Evolutionary conservation across 805 yeast species (phyloP).

Genomic region (Naumovozyma castellii): DNA sequence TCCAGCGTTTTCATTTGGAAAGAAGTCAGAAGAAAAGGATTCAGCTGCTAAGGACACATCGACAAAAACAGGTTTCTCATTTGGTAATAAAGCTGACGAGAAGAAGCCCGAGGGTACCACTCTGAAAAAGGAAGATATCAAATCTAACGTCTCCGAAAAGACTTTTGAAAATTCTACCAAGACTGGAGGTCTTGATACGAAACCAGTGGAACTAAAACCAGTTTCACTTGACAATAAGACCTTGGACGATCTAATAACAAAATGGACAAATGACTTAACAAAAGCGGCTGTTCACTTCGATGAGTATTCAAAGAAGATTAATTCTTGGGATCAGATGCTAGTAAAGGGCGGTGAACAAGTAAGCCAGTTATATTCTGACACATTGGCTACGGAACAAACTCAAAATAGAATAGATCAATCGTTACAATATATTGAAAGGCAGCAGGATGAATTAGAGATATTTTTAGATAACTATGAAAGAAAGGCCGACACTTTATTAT

Average conservation of each 20-base stretch:
- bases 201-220: constrained; percentile 54
- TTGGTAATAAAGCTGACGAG: constrained; percentile 18
- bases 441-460: constrained; percentile 82
- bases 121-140: constrained; percentile 1
- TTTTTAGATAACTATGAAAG: constrained; percentile 72
- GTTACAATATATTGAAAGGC: constrained; percentile 74
- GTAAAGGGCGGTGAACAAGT: constrained; percentile 83
- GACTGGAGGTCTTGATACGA: constrained; percentile 21
- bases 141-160: background rate
- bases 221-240: constrained; percentile 83
- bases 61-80: constrained; percentile 14
- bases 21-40: constrained; percentile 4
- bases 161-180: background rate
- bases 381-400: constrained; percentile 72
- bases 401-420: constrained; percentile 84
- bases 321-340: constrained; percentile 77
- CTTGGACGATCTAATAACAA: constrained; percentile 81
- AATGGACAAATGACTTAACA: constrained; percentile 84
- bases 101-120: constrained; percentile 5
- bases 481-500: constrained; percentile 30
- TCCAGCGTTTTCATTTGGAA: constrained; percentile 13
- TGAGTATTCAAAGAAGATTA: constrained; percentile 61
- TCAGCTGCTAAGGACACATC: constrained; percentile 4
- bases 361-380: constrained; percentile 63
- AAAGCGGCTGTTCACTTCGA: constrained; percentile 66